Evolutionary conservation across 305 asterid species (phyloP).

Genomic region (Plantago coronopus): DNA sequence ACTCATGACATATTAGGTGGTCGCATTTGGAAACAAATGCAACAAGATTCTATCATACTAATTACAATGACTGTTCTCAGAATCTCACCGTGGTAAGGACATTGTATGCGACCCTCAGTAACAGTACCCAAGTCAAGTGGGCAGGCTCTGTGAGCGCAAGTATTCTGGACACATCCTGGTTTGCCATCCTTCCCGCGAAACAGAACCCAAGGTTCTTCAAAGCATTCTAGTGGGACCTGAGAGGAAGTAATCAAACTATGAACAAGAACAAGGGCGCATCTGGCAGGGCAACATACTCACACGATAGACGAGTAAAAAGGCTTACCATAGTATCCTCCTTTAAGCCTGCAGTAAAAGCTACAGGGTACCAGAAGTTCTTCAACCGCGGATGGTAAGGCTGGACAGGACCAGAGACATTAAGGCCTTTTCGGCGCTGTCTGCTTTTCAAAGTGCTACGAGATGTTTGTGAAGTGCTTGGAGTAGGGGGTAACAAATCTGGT

Average conservation of each 20-base stretch:
- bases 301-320: constrained; percentile 10
- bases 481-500: constrained; percentile 28
- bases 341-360: constrained; percentile 69
- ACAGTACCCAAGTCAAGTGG: constrained; percentile 85
- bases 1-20: too few relatives aligned
- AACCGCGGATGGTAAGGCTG: constrained; percentile 51
- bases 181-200: constrained; percentile 84
- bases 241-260: background rate
- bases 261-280: background rate
- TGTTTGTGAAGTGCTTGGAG: constrained; percentile 42
- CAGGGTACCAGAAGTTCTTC: constrained; percentile 89
- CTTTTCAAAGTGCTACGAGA: constrained; percentile 27
- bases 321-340: constrained; percentile 83
- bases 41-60: too few relatives aligned
- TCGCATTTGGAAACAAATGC: too few relatives aligned
- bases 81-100: constrained; percentile 83
- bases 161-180: constrained; percentile 84
- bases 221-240: constrained; percentile 80
- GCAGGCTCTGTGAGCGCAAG: constrained; percentile 93
- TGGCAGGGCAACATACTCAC: background rate
- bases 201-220: constrained; percentile 90
- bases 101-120: constrained; percentile 81
- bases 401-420: constrained; percentile 78
- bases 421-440: constrained; percentile 38
- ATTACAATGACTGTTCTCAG: too few relatives aligned